Evolutionary conservation across 148 eudicot genomes (phyloP), one percentile per base, ranked within the genome.

Genomic region (Rhododendron ferrugineum): DNA sequence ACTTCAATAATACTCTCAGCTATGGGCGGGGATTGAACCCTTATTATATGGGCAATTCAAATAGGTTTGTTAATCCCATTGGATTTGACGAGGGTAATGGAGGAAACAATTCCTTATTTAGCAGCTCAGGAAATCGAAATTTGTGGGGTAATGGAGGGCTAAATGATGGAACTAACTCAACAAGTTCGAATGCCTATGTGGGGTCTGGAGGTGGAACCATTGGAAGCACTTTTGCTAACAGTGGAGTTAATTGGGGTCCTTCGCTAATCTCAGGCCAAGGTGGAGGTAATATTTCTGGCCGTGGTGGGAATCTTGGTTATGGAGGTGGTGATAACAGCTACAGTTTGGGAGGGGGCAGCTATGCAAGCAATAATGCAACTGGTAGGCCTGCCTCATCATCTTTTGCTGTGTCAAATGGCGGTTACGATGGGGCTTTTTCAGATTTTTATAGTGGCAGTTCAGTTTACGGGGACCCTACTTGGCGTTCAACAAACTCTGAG

Each of bases 401-500:
- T 8, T 85, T 87, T 88, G 88, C 81, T 79, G 85, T 89, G 58
- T 89, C 92, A 75, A 90, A 88, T 85, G 92, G 89, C 68, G 87
- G 93, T 70, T 87, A 85, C 85, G 94, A 91, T 77, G 94, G 92
- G 84, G 86, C 87, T 56, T 87, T 93, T 85, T 34, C 91, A 28
- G 96, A 93, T 81, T 87, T 90, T 18, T 92, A 92, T 86, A 91
- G 88, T 86, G 90, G 91, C 80, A 84, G 88, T 83, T 91, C 92
- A 16, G 88, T 88, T 78, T 87, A 88, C 70, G 91, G 87, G 85
- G 96, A 93, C 78, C 46, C 92, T 47, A 90, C 94, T 70, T 93
- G 96, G 96, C 90, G 90, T 81, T 88, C 89, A 50, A 88, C 86
- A 73, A 88, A 91, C 81, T 86, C 89, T 68, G 96, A 93, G 86